Conservation (phyloP, 768 basidiomycete species). For the Roridomyces roridus region DNA sequence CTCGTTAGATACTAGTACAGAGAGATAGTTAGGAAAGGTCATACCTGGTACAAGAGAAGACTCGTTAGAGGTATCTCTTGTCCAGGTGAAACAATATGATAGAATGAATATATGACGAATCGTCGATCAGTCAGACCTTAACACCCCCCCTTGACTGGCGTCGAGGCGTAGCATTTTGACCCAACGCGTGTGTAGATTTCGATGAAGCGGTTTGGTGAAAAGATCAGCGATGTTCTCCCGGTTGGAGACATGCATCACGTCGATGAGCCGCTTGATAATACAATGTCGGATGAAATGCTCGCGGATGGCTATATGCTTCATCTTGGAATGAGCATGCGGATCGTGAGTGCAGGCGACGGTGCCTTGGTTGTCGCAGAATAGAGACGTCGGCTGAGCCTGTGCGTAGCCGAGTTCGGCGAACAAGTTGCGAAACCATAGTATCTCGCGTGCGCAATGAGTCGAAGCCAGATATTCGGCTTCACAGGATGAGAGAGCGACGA, state of each 20-base stretch:
- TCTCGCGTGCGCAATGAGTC: constrained; percentile 12
- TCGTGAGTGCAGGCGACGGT: constrained; percentile 29
- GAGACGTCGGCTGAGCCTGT: constrained; percentile 2
- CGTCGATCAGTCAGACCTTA: neutral
- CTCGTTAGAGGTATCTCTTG: too few relatives aligned
- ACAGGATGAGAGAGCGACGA: constrained; percentile 38
- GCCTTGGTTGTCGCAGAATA: constrained; percentile 25
- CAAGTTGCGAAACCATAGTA: constrained; percentile 23
- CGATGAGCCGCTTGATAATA: constrained; percentile 24
- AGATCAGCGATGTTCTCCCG: constrained; percentile 32
- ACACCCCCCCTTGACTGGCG: constrained; percentile 23
- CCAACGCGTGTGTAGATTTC: constrained; percentile 3
- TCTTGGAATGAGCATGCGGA: constrained; percentile 30
- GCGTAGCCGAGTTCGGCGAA: constrained; percentile 18
- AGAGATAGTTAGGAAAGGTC: too few relatives aligned
- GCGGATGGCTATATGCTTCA: constrained; percentile 38
- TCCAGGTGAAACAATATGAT: too few relatives aligned
- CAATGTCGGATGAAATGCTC: constrained; percentile 31
- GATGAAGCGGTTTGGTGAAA: constrained; percentile 34
- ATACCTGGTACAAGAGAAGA: too few relatives aligned
- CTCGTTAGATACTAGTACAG: too few relatives aligned
- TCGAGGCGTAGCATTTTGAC: constrained; percentile 15
- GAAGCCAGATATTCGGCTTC: constrained; percentile 34
- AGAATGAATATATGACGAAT: neutral
- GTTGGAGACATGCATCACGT: constrained; percentile 25